Base-by-base conservation (phyloP, 164 flowering plant genomes). In the Vitis riparia region DNA sequence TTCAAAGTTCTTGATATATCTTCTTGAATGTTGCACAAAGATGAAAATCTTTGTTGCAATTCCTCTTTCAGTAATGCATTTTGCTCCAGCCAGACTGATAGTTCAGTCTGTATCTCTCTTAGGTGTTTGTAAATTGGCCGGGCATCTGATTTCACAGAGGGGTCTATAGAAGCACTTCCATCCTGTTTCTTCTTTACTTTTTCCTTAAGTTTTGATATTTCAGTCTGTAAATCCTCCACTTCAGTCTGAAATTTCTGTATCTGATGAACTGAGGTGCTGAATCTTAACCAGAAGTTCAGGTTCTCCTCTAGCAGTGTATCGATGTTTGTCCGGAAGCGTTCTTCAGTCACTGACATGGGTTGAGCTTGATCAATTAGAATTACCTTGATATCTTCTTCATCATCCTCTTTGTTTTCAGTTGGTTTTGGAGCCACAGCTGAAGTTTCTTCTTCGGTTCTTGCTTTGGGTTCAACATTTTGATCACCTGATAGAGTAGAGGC, bases 271-370 rank as follows among this genome's bases (percentile, higher is more conserved):
- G 88, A 63, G 51, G 85, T 71, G 76, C 91, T 87, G 78, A 87
- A 88, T 66, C 85, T 83, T 37, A 87, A 71, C 93, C 89, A 89
- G 83, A 87, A 87, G 65, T 82, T 82, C n/a, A 86, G 73, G 78
- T 89, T 90, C 74, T 86, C 85, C 74, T 88, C 95, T 15, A 90
- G 79, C 16, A 90, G 70, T 65, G 78, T 87, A 61, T 90, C 96
- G 12, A 90, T 89, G 65, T 75, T 71, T 69, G 58, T 74, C 59
- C 96, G 65, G 68, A 90, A 83, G 50, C 76, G 83, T 55, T 85
- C 86, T 74, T 86, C 93, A 19, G 76, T 71, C 2, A 71, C 63
- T 56, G 91, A 86, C 51, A 69, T 68, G 1, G 55, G 4, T 23
- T 55, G 68, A 52, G 73, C 59, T 65, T 78, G 68, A 66, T 78